Evolutionary conservation across 306 rosid genomes (phyloP).

Genomic region (peach (Prunus persica)): DNA sequence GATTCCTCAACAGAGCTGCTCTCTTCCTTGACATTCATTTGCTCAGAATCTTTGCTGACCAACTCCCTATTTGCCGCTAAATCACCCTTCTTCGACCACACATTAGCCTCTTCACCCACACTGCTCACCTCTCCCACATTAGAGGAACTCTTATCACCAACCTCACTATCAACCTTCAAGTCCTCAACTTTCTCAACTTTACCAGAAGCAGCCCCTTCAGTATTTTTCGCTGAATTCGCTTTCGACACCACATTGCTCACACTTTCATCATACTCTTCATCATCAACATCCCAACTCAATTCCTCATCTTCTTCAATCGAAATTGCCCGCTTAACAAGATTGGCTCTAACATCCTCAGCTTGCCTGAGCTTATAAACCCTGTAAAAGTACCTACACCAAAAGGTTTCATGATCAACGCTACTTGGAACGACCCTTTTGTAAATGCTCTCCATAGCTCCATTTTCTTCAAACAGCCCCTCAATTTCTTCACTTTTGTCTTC

Average conservation of each 20-base stretch:
- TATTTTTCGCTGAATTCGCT: constrained; percentile 14
- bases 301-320: constrained; percentile 70
- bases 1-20: constrained; percentile 27
- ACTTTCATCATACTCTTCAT: constrained; percentile 39
- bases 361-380: constrained; percentile 62
- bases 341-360: constrained; percentile 65
- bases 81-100: constrained; percentile 8
- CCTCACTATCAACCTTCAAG: background rate
- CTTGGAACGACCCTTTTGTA: constrained; percentile 56
- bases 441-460: constrained; percentile 48
- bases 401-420: constrained; percentile 50
- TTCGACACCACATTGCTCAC: constrained; percentile 26
- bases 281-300: constrained; percentile 91
- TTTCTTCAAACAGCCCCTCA: constrained; percentile 50
- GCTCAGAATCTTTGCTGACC: constrained; percentile 19
- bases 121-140: constrained; percentile 25
- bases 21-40: constrained; percentile 28
- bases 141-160: constrained; percentile 10
- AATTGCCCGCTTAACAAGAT: constrained; percentile 64
- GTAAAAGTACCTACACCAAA: constrained; percentile 77
- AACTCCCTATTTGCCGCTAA: constrained; percentile 20
- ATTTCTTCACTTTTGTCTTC: constrained; percentile 53
- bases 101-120: constrained; percentile 20
- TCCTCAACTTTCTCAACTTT: constrained; percentile 15
- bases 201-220: constrained; percentile 27